These are phyloP conservation scores for Naganishia cerealis DNA, from an alignment of 1,284 basidiomycete genomes.

Conservation along the genomic window DNA sequence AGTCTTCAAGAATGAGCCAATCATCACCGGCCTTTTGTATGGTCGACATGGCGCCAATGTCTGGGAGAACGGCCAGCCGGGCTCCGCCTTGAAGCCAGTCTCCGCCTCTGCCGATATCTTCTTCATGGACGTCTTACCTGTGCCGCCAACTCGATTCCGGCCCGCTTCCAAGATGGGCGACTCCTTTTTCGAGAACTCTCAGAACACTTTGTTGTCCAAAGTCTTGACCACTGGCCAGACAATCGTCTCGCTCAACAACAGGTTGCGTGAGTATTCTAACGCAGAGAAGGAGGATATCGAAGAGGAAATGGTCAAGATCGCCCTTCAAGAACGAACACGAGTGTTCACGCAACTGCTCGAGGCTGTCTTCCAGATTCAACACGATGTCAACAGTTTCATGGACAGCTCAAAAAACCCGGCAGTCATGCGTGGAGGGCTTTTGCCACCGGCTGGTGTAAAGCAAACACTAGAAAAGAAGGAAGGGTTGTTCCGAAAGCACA, in stretches of 20 bases:
- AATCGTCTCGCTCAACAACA: slow-evolving; percentile 73
- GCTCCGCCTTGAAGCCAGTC: slow-evolving; percentile 49
- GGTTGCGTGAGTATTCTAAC: slow-evolving; percentile 58
- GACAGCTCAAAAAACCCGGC: slow-evolving; percentile 95
- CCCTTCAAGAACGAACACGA: slow-evolving; percentile 57
- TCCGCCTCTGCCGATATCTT: slow-evolving; percentile 89
- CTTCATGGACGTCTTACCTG: slow-evolving; percentile 89
- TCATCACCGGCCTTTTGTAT: slow-evolving; percentile 82
- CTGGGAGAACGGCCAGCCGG: slow-evolving; percentile 58
- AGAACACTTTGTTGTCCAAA: slow-evolving; percentile 88
- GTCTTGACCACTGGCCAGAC: slow-evolving; percentile 79
- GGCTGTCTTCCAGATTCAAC: slow-evolving; percentile 81
- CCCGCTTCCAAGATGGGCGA: slow-evolving; percentile 92
- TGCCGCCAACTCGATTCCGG: slow-evolving; percentile 92
- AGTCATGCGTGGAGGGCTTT: slow-evolving; percentile 77
- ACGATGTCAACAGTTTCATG: slow-evolving; percentile 95
- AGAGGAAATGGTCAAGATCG: slow-evolving; percentile 52
- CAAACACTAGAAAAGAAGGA: slow-evolving; percentile 99
- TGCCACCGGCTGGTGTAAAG: slow-evolving; percentile 94
- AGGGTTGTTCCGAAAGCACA: slow-evolving; percentile 95
- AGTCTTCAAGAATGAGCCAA: slow-evolving; percentile 79
- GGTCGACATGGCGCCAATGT: slow-evolving; percentile 77
- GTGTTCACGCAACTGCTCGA: slow-evolving; percentile 75
- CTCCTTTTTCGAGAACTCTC: slow-evolving; percentile 90
- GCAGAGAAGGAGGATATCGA: slow-evolving; percentile 57